phyloP scores from a whole-genome alignment of 1,284 basidiomycete genomes.

The Trichosporon sp. region DNA sequence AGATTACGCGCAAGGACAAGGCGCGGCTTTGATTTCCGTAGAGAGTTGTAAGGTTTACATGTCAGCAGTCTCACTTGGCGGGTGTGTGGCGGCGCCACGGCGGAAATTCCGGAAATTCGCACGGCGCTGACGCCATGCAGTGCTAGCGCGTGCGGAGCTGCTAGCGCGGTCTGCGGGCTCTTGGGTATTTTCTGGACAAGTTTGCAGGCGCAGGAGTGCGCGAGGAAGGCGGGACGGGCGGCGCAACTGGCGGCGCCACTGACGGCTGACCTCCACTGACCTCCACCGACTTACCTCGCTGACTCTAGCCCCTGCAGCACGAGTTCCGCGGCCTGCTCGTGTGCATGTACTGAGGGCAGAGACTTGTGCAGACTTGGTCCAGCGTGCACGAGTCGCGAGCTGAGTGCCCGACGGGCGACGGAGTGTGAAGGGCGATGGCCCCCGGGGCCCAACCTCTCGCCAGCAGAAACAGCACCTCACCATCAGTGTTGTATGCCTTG shows the following conservation, averaged over 20 bases:
- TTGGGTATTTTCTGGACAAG: not conserved
- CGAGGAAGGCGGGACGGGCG: not conserved
- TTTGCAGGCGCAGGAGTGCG: not conserved
- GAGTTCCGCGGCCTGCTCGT: too few species aligned
- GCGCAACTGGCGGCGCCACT: not conserved
- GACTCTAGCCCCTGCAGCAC: too few species aligned
- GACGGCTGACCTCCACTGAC: not conserved
- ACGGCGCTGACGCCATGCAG: not conserved
- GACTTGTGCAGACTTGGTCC: too few species aligned
- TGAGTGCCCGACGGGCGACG: too few species aligned
- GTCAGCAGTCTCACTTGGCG: not conserved
- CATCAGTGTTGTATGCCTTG: not conserved
- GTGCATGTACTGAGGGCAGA: too few species aligned
- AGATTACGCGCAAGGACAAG: conserved; percentile 48
- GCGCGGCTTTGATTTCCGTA: conserved; percentile 11
- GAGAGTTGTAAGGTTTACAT: conserved; percentile 1
- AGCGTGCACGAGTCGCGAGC: too few species aligned
- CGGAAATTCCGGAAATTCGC: too few species aligned
- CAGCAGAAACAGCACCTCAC: too few species aligned
- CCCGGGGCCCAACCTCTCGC: too few species aligned
- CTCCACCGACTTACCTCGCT: too few species aligned
- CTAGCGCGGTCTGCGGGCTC: not conserved
- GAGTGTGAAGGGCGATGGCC: too few species aligned
- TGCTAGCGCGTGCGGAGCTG: not conserved
- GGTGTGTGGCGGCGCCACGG: not conserved